Conservation (phyloP, 305 asterid species). For the Nicotiana rustica region DNA sequence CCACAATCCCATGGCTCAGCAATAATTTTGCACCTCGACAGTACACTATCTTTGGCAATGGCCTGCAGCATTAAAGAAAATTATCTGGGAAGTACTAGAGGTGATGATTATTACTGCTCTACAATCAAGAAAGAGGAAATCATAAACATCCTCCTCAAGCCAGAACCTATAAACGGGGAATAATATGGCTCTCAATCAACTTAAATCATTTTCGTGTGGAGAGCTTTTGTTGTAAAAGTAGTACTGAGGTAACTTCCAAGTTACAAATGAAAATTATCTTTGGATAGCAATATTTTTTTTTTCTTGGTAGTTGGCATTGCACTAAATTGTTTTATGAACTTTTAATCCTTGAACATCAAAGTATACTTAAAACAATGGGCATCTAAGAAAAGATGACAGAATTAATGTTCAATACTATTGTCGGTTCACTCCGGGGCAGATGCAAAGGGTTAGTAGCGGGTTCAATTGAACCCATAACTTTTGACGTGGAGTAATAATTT, state of each 20-base stretch:
- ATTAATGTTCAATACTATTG: not conserved
- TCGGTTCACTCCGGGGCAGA: not conserved
- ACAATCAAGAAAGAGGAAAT: not conserved
- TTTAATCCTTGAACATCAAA: not conserved
- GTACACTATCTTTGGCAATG: slow-evolving; percentile 82
- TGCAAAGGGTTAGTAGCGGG: too few relatives aligned
- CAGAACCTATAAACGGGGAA: not conserved
- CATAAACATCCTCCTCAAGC: not conserved
- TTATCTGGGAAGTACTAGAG: slow-evolving; percentile 5
- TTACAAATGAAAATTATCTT: not conserved
- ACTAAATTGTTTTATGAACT: not conserved
- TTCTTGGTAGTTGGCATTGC: not conserved
- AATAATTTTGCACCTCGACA: slow-evolving; percentile 89
- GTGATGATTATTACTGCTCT: not conserved
- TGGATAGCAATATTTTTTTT: too few relatives aligned
- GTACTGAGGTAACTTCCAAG: not conserved
- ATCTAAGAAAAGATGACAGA: not conserved
- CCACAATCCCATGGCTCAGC: slow-evolving; percentile 99
- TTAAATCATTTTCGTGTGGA: not conserved
- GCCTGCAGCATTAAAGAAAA: slow-evolving; percentile 62
- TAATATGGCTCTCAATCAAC: not conserved
- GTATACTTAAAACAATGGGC: not conserved
- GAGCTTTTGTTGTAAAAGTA: not conserved
- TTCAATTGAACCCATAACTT: too few relatives aligned
- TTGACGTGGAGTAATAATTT: too few relatives aligned